phyloP scores from a whole-genome alignment of 2,329 filamentous ascomycete genomes.

The Aotearoamyces nothofagi region DNA sequence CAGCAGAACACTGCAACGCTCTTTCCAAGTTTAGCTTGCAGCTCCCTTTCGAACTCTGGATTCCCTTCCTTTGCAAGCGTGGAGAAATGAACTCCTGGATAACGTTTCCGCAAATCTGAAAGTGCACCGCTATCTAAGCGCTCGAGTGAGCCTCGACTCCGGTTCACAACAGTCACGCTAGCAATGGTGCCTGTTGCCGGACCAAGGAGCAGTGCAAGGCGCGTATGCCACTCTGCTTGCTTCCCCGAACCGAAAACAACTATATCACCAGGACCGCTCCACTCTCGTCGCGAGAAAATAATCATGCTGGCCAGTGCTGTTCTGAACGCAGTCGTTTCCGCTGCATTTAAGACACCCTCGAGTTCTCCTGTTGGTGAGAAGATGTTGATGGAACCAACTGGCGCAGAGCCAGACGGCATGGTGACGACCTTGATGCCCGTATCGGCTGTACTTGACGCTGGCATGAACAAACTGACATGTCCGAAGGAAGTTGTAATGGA shows the following conservation, averaged over 20 bases:
- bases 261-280: constrained; percentile 55
- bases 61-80: constrained; percentile 54
- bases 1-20: constrained; percentile 82
- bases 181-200: constrained; percentile 73
- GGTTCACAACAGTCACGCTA: constrained; percentile 53
- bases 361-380: constrained; percentile 47
- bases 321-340: constrained; percentile 64
- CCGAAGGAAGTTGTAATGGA: no score
- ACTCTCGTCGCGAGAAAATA: constrained; percentile 48
- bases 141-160: constrained; percentile 34
- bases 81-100: constrained; percentile 49
- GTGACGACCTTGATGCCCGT: no score
- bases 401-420: no score
- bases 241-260: constrained; percentile 78
- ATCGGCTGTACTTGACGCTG: no score
- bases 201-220: constrained; percentile 66
- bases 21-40: constrained; percentile 54
- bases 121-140: constrained; percentile 28
- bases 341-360: constrained; percentile 55
- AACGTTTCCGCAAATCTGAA: constrained; percentile 46
- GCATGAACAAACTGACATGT: no score
- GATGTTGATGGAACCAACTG: constrained; percentile 55
- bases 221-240: constrained; percentile 90
- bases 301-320: constrained; percentile 60
- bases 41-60: constrained; percentile 46